A percentile compares a stretch with the other conserved stretches of the same genome.
Conservation (phyloP, 768 basidiomycete species). For the Tremella mesenterica region DNA sequence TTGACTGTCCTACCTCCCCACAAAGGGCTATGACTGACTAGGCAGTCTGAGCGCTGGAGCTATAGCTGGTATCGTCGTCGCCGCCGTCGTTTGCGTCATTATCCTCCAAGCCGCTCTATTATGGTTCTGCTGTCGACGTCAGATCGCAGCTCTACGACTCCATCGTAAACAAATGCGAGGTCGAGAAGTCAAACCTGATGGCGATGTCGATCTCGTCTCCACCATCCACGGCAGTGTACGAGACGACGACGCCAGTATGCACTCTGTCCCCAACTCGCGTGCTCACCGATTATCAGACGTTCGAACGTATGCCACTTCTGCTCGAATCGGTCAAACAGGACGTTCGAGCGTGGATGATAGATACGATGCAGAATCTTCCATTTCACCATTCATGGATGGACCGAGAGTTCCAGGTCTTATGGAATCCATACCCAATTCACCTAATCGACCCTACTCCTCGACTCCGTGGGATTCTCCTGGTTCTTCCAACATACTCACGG, state of each 20-base stretch:
- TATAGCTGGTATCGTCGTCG: slow-evolving; percentile 18
- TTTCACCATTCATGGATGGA: slow-evolving; percentile 27
- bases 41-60: slow-evolving; percentile 24
- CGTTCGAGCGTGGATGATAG: slow-evolving; percentile 12
- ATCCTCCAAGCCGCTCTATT: slow-evolving; percentile 23
- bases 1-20: background rate
- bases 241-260: slow-evolving; percentile 1
- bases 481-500: slow-evolving; percentile 3
- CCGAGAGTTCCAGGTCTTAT: no score
- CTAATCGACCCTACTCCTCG: no score
- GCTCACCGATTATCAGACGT: background rate
- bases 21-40: slow-evolving; percentile 7
- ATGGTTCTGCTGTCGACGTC: slow-evolving; percentile 38
- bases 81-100: slow-evolving; percentile 22
- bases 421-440: no score
- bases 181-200: slow-evolving; percentile 18
- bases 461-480: slow-evolving; percentile 1
- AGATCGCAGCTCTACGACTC: slow-evolving; percentile 20
- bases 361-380: slow-evolving; percentile 8
- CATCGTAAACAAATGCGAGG: slow-evolving; percentile 26
- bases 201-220: slow-evolving; percentile 28
- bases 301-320: background rate
- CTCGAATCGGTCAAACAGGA: slow-evolving; percentile 1
- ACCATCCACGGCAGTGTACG: background rate
- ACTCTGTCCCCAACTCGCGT: background rate